These are phyloP conservation scores for Sesbania bispinosa DNA, from an alignment of 306 rosid genomes.

Conservation along the genomic window DNA sequence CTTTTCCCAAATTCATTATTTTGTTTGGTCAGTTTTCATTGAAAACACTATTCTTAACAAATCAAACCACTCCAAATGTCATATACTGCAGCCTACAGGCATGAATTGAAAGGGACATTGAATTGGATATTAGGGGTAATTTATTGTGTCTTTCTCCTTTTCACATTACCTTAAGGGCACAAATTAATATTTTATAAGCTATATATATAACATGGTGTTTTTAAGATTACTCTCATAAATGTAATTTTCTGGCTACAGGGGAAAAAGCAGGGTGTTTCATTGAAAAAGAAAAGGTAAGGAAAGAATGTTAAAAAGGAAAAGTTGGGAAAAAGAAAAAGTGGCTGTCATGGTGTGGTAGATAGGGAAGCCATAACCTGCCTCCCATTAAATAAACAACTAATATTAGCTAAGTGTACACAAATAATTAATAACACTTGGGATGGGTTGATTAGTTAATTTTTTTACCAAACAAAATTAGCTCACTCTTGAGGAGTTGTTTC, in stretches of 20 bases:
- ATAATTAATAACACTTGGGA: no score
- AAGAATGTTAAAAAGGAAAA: slow-evolving; percentile 12
- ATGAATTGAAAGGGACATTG: slow-evolving; percentile 21
- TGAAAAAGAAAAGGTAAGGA: not conserved
- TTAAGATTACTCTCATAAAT: not conserved
- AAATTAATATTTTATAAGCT: not conserved
- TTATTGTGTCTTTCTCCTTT: not conserved
- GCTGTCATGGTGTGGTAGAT: not conserved
- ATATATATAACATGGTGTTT: not conserved
- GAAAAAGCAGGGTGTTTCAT: not conserved
- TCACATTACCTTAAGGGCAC: not conserved
- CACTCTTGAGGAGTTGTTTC: no score
- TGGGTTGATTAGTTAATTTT: no score
- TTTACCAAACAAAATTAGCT: no score
- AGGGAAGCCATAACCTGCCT: not conserved
- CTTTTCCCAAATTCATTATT: slow-evolving; percentile 1
- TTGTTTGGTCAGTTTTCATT: slow-evolving; percentile 19
- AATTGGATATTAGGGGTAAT: no score
- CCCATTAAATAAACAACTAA: not conserved
- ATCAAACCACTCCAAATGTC: slow-evolving; percentile 31
- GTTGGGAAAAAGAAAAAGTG: slow-evolving; percentile 14
- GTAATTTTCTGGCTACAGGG: not conserved
- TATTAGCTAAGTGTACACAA: no score
- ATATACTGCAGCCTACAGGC: not conserved
- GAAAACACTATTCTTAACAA: slow-evolving; percentile 25